phyloP scores from a whole-genome alignment of 116 monocot species.

The Posidonia oceanica region DNA sequence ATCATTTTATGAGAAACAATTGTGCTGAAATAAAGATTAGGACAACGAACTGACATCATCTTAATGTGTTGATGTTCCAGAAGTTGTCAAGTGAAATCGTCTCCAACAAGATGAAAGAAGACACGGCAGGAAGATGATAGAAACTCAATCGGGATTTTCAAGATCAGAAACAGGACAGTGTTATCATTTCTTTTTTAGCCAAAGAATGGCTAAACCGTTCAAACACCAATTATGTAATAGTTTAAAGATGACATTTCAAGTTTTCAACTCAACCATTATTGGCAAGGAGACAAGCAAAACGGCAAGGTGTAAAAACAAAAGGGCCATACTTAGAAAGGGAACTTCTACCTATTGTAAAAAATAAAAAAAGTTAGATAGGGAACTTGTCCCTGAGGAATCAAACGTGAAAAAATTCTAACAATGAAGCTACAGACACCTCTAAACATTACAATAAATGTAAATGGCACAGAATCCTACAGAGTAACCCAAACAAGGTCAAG shows the following conservation, averaged over 20 bases:
- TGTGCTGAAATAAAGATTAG: background rate
- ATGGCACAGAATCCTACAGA: too few relatives aligned
- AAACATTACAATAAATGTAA: too few relatives aligned
- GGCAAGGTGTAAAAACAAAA: too few relatives aligned
- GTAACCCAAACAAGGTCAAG: too few relatives aligned
- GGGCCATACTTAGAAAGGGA: background rate
- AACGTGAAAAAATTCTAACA: background rate
- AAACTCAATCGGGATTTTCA: background rate
- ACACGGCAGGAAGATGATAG: background rate
- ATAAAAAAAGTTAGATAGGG: background rate
- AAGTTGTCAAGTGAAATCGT: background rate
- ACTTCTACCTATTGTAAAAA: background rate
- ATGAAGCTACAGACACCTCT: background rate
- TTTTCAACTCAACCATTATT: too few relatives aligned
- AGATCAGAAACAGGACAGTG: too few relatives aligned
- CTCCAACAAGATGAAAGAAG: background rate
- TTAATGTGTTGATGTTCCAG: background rate
- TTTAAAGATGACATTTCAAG: too few relatives aligned
- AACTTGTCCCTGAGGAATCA: background rate
- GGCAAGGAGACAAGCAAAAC: too few relatives aligned
- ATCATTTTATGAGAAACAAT: background rate
- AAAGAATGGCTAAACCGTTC: too few relatives aligned
- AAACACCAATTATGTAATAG: too few relatives aligned
- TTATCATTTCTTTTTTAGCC: too few relatives aligned
- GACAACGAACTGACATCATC: background rate